Base-by-base conservation (phyloP, 768 basidiomycete species). In the Rhodotorula babjevae region DNA sequence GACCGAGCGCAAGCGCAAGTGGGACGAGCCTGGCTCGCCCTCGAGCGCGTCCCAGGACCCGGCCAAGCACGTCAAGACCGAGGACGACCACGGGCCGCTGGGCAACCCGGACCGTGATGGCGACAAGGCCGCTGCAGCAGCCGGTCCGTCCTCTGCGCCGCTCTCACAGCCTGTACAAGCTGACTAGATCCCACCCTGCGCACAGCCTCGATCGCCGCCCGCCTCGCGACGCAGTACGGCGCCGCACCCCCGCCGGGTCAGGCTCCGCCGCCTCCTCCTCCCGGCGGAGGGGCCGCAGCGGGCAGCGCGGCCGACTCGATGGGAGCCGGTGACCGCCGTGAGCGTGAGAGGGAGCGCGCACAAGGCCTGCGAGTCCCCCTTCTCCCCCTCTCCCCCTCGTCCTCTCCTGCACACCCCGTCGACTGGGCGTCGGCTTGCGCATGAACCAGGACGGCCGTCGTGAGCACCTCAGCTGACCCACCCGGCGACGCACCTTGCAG, bases 121-220 rank as follows among this genome's bases (percentile, higher is more conserved):
- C 46, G 72, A 82, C 65, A 88, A 87, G 79, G 84, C 84, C 15
- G 88, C 89, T 10, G 89, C 89, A 1, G 88, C 89, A 31, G 60
- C 40, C 0, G 23, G 79, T 84, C 84, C 4, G 42, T 15, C 12
- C 40, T n/a, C 42, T 49, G 36, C 50, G 15, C 21, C 3, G 23
- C 36, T 46, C 63, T 18, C 23, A 40, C 29, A 40, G 23, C 25
- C 50, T 52, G 5, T 29, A n/a, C 40, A 52, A 42, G 44, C 44
- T 60, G 4, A 29, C 49, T 63, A 19, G 11, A n/a, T 49, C 57
- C 56, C 29, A 19, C 69, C 90, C 90, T 16, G 92, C 36, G 36
- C 36, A 9, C 93, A 69, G 93, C 93, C 71, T 93, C 93, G 86
- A 94, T 96, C 81, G 93, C 93, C 14, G 92, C 91, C 0, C 90